A percentile compares a stretch with the other conserved stretches of the same genome.
These are phyloP conservation scores for Nigrograna mackinnonii DNA, from an alignment of 2,329 filamentous ascomycete species.

Conservation along the genomic window DNA sequence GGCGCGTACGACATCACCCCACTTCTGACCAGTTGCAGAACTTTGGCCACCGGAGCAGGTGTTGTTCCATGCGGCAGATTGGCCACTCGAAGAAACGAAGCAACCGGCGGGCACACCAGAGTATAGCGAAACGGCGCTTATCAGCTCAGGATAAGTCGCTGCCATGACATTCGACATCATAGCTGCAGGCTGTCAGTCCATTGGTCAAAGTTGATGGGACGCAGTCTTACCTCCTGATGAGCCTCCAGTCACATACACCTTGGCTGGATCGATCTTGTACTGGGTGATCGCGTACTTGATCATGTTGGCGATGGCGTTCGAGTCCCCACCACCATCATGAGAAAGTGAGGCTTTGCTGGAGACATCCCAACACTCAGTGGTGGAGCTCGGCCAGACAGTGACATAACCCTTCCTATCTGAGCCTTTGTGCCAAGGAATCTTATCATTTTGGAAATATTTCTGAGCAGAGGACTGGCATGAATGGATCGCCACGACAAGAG, in stretches of 20 bases:
- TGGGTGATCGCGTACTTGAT: conserved; percentile 57
- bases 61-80: conserved; percentile 54
- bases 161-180: conserved; percentile 51
- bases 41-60: conserved; percentile 55
- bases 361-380: conserved; percentile 61
- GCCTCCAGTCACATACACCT: conserved; percentile 59
- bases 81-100: conserved; percentile 49
- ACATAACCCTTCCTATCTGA: conserved; percentile 34
- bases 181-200: conserved; percentile 7
- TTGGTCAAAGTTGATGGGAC: neutral
- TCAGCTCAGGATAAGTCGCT: conserved; percentile 57
- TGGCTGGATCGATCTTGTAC: conserved; percentile 55
- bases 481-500: conserved; percentile 33
- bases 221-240: conserved; percentile 47
- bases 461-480: conserved; percentile 33
- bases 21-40: conserved; percentile 50
- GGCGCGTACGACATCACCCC: conserved; percentile 51
- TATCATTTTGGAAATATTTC: conserved; percentile 29
- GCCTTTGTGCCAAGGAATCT: conserved; percentile 34
- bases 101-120: conserved; percentile 60
- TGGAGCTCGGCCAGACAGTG: conserved; percentile 32
- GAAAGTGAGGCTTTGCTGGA: conserved; percentile 57
- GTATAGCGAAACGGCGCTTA: conserved; percentile 55
- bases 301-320: conserved; percentile 62
- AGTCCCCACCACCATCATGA: conserved; percentile 62